Conservation (phyloP, 2,329 filamentous ascomycete genomes). For the Lachnellula suecica region DNA sequence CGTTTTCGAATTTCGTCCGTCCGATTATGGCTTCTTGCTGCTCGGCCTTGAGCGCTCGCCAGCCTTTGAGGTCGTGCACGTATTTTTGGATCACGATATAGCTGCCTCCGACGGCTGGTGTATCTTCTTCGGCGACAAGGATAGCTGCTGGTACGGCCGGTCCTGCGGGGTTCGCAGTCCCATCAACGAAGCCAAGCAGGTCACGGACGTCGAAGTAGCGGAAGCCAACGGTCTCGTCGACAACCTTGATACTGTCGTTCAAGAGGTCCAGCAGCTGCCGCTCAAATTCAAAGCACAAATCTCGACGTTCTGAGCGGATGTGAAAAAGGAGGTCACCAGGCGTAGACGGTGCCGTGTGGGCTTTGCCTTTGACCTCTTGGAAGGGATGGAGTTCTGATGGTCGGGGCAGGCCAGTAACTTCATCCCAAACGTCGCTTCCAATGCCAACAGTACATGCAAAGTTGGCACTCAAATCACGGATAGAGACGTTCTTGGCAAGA, state of each 20-base stretch:
- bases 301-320: slow-evolving; percentile 55
- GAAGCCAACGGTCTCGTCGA: slow-evolving; percentile 56
- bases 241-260: slow-evolving; percentile 44
- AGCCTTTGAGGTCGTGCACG: slow-evolving; percentile 48
- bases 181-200: slow-evolving; percentile 59
- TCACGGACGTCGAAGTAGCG: slow-evolving; percentile 60
- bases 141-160: slow-evolving; percentile 41
- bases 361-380: slow-evolving; percentile 43
- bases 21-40: slow-evolving; percentile 56
- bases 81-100: slow-evolving; percentile 62
- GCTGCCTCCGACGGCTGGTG: slow-evolving; percentile 45
- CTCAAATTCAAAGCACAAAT: slow-evolving; percentile 59
- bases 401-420: slow-evolving; percentile 41
- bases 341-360: slow-evolving; percentile 53
- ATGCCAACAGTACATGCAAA: slow-evolving; percentile 56
- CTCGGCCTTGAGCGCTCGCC: slow-evolving; percentile 47
- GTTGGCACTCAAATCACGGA: slow-evolving; percentile 45
- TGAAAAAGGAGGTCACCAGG: slow-evolving; percentile 58
- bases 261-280: slow-evolving; percentile 51
- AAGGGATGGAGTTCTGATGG: slow-evolving; percentile 54
- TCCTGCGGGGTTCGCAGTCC: slow-evolving; percentile 57
- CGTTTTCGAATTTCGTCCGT: slow-evolving; percentile 56
- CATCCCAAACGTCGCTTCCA: slow-evolving; percentile 51
- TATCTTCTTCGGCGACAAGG: slow-evolving; percentile 44
- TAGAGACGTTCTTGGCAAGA: slow-evolving; percentile 52